Evolutionary conservation across 192 early-diverging fungal genomes (phyloP), one percentile per base, ranked within the genome.

Genomic region (Jimgerdemannia flammicorona): DNA sequence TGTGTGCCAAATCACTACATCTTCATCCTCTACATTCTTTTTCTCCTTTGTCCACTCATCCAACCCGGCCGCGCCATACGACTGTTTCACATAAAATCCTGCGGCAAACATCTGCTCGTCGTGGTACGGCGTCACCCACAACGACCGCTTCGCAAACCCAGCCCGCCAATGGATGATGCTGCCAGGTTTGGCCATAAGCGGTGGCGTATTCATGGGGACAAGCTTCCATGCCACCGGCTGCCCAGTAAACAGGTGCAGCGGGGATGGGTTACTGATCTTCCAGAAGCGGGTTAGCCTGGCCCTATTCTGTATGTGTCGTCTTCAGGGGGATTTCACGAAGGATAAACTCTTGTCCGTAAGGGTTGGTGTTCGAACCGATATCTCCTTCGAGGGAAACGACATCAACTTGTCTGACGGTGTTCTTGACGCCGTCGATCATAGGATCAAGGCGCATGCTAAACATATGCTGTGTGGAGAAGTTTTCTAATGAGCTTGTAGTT

Each of bases 371-470:
- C 44, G 78, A 77, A 43, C 81, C 81, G 63, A 77, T 74, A 74
- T 76, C 74, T 19, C 74, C 71, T 18, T 65, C 14, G 14, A 19
- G 19, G 42, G 75, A 71, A 40, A 77, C 71, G 29, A 67, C 69
- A 66, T 82, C 81, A 8, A 78, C 74, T 64, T 76, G 75, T 14
- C 42, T 69, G 64, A 82, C 63, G 43, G 77, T 72, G 66, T 82
- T 82, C 40, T 79, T 82, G 9, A n/a, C 19, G 70, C 81, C 81
- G 70, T 82, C 81, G 72, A 82, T 74, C 81, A 82, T 82, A 40
- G 81, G 81, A 67, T 82, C 81, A 69, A 82, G 71, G 69, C 81
- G 81, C 81, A 82, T 82, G 66, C 77, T 78, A 69, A 82, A 82
- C 72, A 82, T 74, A 54, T 82, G 81, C 29, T 29, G 29, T 29